Evolutionary conservation across 345 rosid species (phyloP), one percentile per base, ranked within the genome.

Genomic region (Iberis pinnata): DNA sequence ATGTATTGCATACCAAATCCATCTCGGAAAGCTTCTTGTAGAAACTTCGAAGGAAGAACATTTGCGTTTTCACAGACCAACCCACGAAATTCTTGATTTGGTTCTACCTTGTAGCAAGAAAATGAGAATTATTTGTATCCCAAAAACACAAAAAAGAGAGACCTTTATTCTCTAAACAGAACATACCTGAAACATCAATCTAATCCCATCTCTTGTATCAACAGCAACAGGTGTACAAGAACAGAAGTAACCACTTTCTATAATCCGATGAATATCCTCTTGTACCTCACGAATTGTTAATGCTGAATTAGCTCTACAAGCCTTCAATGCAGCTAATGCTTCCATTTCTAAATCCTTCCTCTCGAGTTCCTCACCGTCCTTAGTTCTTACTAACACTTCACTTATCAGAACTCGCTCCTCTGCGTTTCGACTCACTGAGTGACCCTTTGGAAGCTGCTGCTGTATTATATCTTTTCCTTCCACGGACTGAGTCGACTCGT

Each of bases 21-120:
- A 66, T 75, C 68, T 33, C 76, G 73, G 58, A 92, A 83, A 63
- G 99, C 75, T 43, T 88, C 87, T 56, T 80, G 79, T 20, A 88
- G 56, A 73, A 92, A 83, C 60, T 81, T 92, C 1, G 94, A 55
- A 16, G 97, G 95, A 75, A 92, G 90, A 64, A 86, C 94, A 77
- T 83, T 85, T 27, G 98, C 98, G 52, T 94, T 94, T 73, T 92
- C 97, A 57, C 94, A 92, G 25, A 85, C 90, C 64, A 88, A 64
- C 61, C 97, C 87, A 53, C 68, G 83, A 55, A 88, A 85, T 73
- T 81, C 98, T 69, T 88, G 95, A 73, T 92, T 92, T 67, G 90
- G 97, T 72, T 88, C 97, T 70, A 88, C 94, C 99, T 92, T 83
- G 66, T 72, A 76, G 68, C 84, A 75, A 77, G 70, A 79, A 65